phyloP scores from a whole-genome alignment of 202 grass and related monocot genomes.

The Panicum virgatum region DNA sequence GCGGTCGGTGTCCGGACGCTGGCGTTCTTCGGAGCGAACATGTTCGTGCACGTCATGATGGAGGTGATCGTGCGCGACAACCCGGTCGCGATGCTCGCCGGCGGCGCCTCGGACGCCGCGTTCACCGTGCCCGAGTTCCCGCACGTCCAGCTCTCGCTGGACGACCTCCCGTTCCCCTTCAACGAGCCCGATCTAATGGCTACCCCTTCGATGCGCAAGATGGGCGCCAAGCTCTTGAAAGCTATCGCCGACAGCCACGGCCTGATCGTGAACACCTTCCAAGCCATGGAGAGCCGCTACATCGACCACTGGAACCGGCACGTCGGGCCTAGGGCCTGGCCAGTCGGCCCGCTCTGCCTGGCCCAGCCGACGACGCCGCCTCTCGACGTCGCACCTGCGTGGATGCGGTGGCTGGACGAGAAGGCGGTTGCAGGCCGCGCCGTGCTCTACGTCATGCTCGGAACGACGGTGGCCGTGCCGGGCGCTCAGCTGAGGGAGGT shows the following conservation, averaged over 20 bases:
- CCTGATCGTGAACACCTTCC: conserved; percentile 51
- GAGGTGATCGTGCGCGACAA: not conserved
- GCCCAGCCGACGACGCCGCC: not conserved
- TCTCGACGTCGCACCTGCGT: not conserved
- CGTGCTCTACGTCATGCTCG: conserved; percentile 47
- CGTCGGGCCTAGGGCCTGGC: conserved; percentile 24
- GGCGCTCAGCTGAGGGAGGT: conserved; percentile 30
- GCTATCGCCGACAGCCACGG: conserved; percentile 30
- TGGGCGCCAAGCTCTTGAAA: conserved; percentile 7
- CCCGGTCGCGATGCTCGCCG: not conserved
- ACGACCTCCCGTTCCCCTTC: conserved; percentile 19
- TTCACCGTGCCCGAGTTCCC: conserved; percentile 44
- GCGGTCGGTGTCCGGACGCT: conserved; percentile 29
- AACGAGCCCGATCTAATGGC: not conserved
- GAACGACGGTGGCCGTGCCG: not conserved
- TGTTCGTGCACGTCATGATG: not conserved
- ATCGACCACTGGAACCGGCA: conserved; percentile 41
- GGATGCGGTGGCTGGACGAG: conserved; percentile 42
- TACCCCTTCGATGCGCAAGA: not conserved
- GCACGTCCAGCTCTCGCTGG: conserved; percentile 16
- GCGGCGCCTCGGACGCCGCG: not conserved
- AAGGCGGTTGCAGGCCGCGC: conserved; percentile 1
- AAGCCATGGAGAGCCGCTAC: conserved; percentile 40
- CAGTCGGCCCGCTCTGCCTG: conserved; percentile 51
- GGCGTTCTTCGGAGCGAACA: conserved; percentile 26